A percentile compares a stretch with the other conserved stretches of the same genome.
phyloP scores from a whole-genome alignment of 306 rosid genomes.

The Trichosanthes cucumerina region DNA sequence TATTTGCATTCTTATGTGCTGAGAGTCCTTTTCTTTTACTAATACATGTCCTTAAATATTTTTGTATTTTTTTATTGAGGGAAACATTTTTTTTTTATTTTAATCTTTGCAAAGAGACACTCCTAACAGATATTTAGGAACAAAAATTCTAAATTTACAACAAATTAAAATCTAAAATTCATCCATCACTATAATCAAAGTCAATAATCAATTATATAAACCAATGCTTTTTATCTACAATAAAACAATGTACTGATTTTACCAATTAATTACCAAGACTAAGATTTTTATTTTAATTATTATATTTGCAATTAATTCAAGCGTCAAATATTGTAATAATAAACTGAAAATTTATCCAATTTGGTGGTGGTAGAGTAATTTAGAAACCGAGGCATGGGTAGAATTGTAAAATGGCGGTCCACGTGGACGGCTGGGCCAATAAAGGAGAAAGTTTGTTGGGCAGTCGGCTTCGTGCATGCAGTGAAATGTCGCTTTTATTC shows the following conservation, averaged over 20 bases:
- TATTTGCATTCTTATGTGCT: no score
- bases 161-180: no score
- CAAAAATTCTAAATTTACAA: no score
- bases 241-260: neutral
- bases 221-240: no score
- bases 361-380: neutral
- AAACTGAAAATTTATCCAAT: neutral
- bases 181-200: no score
- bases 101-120: neutral
- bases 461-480: slow-evolving; percentile 46
- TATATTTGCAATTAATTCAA: no score
- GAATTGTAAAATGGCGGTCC: slow-evolving; percentile 25
- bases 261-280: neutral
- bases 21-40: no score
- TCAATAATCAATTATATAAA: neutral
- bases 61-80: no score
- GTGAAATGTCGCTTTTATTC: slow-evolving; percentile 22
- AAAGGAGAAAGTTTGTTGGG: slow-evolving; percentile 39
- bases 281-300: no score
- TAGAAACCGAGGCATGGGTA: neutral
- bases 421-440: slow-evolving; percentile 20
- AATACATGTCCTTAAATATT: no score
- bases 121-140: neutral
- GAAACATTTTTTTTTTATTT: no score
- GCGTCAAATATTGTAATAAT: neutral